Percentiles rank a stretch among this genome's conserved stretches.
These are phyloP conservation scores for Erythrophleum fordii DNA, from an alignment of 306 rosid genomes.

Conservation along the genomic window DNA sequence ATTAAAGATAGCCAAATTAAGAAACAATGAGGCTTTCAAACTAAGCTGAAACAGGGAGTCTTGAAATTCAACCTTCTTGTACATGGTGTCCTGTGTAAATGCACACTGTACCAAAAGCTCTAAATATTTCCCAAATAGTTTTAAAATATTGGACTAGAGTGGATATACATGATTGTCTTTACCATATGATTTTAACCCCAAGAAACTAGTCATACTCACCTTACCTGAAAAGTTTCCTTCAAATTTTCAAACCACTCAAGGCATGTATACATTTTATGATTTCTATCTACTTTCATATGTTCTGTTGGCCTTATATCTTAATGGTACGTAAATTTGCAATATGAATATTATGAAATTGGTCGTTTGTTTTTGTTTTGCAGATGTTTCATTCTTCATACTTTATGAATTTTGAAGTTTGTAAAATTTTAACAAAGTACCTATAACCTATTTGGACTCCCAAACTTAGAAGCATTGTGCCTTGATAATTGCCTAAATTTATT, in stretches of 20 bases:
- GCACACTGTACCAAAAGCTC: not conserved
- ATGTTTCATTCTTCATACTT: not conserved
- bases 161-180: not conserved
- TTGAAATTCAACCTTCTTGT: too few species aligned
- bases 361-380: not conserved
- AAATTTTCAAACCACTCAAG: not conserved
- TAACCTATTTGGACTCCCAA: not conserved
- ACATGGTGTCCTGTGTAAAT: too few species aligned
- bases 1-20: too few species aligned
- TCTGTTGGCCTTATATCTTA: too few species aligned
- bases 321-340: not conserved
- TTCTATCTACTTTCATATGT: not conserved
- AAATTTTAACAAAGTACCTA: not conserved
- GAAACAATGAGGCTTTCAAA: too few species aligned
- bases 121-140: not conserved
- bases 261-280: not conserved
- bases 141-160: conserved; percentile 3
- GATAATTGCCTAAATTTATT: not conserved
- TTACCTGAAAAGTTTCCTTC: not conserved
- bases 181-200: not conserved
- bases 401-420: not conserved
- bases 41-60: too few species aligned
- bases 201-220: not conserved
- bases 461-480: not conserved
- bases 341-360: not conserved